Percentiles rank a stretch among this genome's conserved stretches.
These are phyloP conservation scores for Botryotinia calthae DNA, from an alignment of 2,329 filamentous ascomycete genomes.

Conservation along the genomic window DNA sequence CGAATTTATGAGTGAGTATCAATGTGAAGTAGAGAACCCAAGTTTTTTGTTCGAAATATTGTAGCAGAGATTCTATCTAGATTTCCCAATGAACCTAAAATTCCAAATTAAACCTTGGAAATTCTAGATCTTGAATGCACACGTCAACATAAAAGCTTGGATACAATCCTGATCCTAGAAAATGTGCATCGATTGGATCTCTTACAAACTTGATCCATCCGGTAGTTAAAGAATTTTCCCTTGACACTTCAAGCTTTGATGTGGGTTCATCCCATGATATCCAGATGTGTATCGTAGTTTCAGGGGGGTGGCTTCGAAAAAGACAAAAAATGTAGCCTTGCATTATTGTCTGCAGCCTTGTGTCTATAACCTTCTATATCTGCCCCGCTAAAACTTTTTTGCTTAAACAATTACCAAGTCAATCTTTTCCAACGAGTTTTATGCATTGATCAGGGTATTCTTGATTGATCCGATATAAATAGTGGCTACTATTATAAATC, in stretches of 20 bases:
- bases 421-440: not conserved
- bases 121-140: slow-evolving; percentile 3
- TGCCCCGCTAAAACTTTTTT: slow-evolving; percentile 10
- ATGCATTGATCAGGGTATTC: not conserved
- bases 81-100: not conserved
- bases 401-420: not conserved
- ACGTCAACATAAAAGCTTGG: slow-evolving; percentile 16
- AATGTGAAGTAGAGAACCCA: not conserved
- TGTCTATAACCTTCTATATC: not conserved
- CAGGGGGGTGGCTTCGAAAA: not conserved
- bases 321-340: not conserved
- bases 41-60: not conserved
- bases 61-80: slow-evolving; percentile 1
- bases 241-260: not conserved
- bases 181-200: not conserved
- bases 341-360: not conserved
- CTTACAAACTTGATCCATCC: not conserved
- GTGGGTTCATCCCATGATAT: not conserved
- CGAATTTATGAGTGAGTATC: not conserved
- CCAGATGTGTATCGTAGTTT: not conserved
- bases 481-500: slow-evolving; percentile 29
- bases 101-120: not conserved
- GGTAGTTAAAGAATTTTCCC: not conserved
- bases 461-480: slow-evolving; percentile 17
- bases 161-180: slow-evolving; percentile 17